A percentile compares a stretch with the other conserved stretches of the same genome.
Evolutionary conservation across 73 alveolate species (phyloP).

Genomic region (Tetrahymena thermophila): DNA sequence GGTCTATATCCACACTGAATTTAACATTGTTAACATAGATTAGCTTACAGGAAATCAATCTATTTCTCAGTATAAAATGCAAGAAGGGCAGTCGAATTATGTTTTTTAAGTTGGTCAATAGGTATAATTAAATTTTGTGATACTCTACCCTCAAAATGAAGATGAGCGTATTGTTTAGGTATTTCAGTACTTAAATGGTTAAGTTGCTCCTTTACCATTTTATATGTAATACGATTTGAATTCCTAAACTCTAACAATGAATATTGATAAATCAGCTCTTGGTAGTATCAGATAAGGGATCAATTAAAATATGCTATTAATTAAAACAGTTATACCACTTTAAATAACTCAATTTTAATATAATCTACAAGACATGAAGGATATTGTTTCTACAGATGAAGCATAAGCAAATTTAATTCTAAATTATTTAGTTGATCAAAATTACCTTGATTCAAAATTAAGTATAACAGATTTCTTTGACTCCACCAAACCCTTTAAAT

Average conservation of each 20-base stretch:
- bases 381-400: background rate
- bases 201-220: background rate
- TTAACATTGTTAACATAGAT: background rate
- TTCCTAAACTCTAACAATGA: background rate
- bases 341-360: background rate
- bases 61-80: background rate
- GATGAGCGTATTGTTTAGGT: background rate
- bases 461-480: background rate
- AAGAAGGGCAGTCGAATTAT: background rate
- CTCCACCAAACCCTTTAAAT: background rate
- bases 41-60: background rate
- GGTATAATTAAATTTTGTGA: background rate
- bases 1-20: background rate
- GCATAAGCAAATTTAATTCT: background rate
- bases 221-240: background rate
- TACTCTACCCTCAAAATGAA: background rate
- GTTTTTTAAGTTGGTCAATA: background rate
- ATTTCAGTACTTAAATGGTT: background rate
- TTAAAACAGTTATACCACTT: background rate
- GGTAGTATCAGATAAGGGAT: background rate
- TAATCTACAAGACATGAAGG: background rate
- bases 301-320: background rate
- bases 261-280: background rate
- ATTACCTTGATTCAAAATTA: background rate
- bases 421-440: background rate